A percentile compares a stretch with the other conserved stretches of the same genome.
phyloP scores from a whole-genome alignment of 2,329 filamentous ascomycete genomes.

The Penicillium sumatraense region DNA sequence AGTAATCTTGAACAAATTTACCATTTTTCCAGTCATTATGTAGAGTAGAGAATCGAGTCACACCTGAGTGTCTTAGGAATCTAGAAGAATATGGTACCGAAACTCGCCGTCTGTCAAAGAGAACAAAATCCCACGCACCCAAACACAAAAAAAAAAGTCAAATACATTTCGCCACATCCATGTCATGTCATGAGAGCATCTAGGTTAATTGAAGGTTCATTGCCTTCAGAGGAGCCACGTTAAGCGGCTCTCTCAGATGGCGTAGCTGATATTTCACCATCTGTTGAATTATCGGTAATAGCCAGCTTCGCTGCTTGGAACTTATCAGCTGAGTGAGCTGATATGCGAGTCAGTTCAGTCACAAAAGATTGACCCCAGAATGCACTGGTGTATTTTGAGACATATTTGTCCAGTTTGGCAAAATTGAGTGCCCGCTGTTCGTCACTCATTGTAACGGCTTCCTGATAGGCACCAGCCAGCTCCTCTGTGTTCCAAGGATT shows the following conservation, averaged over 20 bases:
- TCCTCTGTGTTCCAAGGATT: constrained; percentile 99
- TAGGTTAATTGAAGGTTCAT: constrained; percentile 25
- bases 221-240: background rate
- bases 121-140: constrained; percentile 16
- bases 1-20: background rate
- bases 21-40: background rate
- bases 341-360: constrained; percentile 71
- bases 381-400: constrained; percentile 94
- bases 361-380: constrained; percentile 98
- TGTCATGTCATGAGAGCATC: constrained; percentile 32
- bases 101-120: constrained; percentile 5
- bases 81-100: constrained; percentile 20
- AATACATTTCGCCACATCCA: constrained; percentile 31
- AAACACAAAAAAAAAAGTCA: constrained; percentile 17
- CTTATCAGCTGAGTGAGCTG: constrained; percentile 44
- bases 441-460: constrained; percentile 93
- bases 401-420: constrained; percentile 89
- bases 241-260: constrained; percentile 7
- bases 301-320: constrained; percentile 39
- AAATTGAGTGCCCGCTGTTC: constrained; percentile 87
- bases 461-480: constrained; percentile 87
- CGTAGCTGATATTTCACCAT: constrained; percentile 11
- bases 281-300: constrained; percentile 13
- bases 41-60: background rate
- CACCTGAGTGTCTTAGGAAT: constrained; percentile 5